Percentiles rank a stretch among this genome's conserved stretches.
phyloP scores from a whole-genome alignment of 768 basidiomycete species.

The Boletus subcaerulescens region DNA sequence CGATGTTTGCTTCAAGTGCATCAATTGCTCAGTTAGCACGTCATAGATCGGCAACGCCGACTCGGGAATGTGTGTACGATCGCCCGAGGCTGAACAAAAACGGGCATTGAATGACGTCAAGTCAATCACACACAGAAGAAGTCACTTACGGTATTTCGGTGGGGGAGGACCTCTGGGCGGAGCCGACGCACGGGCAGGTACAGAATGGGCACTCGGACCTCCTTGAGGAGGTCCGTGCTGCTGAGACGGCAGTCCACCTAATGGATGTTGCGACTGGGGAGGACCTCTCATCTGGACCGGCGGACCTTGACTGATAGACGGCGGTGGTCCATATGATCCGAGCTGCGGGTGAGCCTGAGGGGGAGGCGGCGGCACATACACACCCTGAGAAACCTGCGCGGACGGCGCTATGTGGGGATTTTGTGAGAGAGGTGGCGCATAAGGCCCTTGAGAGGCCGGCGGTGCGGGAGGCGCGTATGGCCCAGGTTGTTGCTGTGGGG shows the following conservation, averaged over 20 bases:
- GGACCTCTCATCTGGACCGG: slow-evolving; percentile 31
- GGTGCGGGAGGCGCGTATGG: slow-evolving; percentile 20
- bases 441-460: slow-evolving; percentile 28
- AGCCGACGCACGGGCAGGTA: slow-evolving; percentile 30
- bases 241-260: slow-evolving; percentile 23
- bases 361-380: slow-evolving; percentile 20
- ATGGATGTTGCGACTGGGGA: slow-evolving; percentile 31
- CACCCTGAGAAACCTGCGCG: slow-evolving; percentile 22
- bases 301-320: slow-evolving; percentile 22
- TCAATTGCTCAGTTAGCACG: slow-evolving; percentile 61
- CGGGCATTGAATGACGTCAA: background rate
- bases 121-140: background rate
- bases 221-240: slow-evolving; percentile 30
- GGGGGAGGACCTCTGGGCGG: slow-evolving; percentile 39
- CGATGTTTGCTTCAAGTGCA: slow-evolving; percentile 64
- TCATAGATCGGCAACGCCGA: slow-evolving; percentile 61
- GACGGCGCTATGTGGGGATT: slow-evolving; percentile 15
- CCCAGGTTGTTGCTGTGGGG: slow-evolving; percentile 23
- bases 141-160: slow-evolving; percentile 59
- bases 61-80: slow-evolving; percentile 88
- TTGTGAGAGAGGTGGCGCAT: slow-evolving; percentile 31
- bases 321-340: slow-evolving; percentile 29
- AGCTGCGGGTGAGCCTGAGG: slow-evolving; percentile 14
- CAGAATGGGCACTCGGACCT: slow-evolving; percentile 25
- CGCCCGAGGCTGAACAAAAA: slow-evolving; percentile 68